Conservation (phyloP, 2,329 filamentous ascomycete genomes). For the Coccinonectria pachysandricola region DNA sequence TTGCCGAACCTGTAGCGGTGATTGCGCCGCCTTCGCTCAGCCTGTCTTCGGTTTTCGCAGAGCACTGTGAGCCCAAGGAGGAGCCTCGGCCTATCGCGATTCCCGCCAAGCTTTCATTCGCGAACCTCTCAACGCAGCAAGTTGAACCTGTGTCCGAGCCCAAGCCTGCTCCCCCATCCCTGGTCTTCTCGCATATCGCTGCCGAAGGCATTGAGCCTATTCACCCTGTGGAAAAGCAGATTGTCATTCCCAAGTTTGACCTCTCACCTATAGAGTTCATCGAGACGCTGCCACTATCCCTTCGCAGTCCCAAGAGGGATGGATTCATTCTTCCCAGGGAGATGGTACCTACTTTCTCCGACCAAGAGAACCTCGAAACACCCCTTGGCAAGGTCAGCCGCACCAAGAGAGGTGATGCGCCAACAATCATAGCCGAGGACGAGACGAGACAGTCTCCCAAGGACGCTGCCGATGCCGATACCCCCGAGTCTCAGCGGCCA, state of each 20-base stretch:
- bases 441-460: conserved; percentile 46
- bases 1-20: conserved; percentile 23
- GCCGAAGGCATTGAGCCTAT: conserved; percentile 30
- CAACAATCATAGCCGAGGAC: conserved; percentile 52
- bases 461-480: conserved; percentile 30
- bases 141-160: conserved; percentile 26
- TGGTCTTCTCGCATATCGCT: conserved; percentile 28
- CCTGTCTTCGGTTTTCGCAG: conserved; percentile 21
- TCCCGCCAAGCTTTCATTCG: conserved; percentile 22
- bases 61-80: conserved; percentile 25
- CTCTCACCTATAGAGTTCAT: conserved; percentile 37
- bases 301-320: conserved; percentile 42
- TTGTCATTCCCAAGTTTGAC: conserved; percentile 22
- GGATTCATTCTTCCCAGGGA: conserved; percentile 47
- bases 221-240: conserved; percentile 17
- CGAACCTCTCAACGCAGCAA: conserved; percentile 24
- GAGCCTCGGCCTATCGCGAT: conserved; percentile 14
- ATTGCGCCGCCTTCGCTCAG: conserved; percentile 18
- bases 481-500: conserved; percentile 45
- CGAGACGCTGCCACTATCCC: conserved; percentile 35
- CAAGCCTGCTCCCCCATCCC: conserved; percentile 13
- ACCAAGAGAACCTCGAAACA: conserved; percentile 26
- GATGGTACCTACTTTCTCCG: conserved; percentile 20
- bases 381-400: conserved; percentile 32
- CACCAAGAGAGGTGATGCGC: conserved; percentile 30